phyloP scores from a whole-genome alignment of 768 basidiomycete genomes.

The Steccherinum ochraceum region DNA sequence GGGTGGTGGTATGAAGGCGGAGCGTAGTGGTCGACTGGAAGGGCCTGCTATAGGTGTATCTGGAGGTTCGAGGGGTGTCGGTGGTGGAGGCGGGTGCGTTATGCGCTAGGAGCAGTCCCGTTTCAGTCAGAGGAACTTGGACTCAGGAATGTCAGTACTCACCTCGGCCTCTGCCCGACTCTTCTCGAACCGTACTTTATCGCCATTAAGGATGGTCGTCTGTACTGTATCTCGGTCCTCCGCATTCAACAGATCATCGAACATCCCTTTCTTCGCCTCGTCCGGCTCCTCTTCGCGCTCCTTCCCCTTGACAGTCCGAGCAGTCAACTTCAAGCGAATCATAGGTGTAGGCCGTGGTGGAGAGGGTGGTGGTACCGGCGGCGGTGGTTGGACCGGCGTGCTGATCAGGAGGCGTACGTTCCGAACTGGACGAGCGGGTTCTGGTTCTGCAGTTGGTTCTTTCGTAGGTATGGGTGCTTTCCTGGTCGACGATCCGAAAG shows the following conservation, averaged over 20 bases:
- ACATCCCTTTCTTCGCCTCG: slow-evolving; percentile 56
- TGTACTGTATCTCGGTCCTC: slow-evolving; percentile 68
- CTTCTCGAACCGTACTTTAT: slow-evolving; percentile 68
- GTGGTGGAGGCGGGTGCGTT: slow-evolving; percentile 33
- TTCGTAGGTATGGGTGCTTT: slow-evolving; percentile 10
- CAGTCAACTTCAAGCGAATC: slow-evolving; percentile 50
- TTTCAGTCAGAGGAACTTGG: no score
- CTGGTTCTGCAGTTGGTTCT: slow-evolving; percentile 1
- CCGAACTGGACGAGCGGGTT: slow-evolving; percentile 22
- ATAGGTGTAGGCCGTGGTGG: slow-evolving; percentile 29
- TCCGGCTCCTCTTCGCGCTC: slow-evolving; percentile 51
- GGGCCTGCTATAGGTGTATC: slow-evolving; percentile 45
- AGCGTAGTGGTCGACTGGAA: slow-evolving; percentile 59
- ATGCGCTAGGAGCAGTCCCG: not conserved
- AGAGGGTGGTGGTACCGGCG: slow-evolving; percentile 18
- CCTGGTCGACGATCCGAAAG: not conserved
- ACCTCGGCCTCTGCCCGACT: slow-evolving; percentile 75
- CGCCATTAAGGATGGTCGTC: slow-evolving; percentile 53
- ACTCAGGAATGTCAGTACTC: slow-evolving; percentile 19
- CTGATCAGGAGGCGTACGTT: slow-evolving; percentile 41
- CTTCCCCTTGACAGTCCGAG: slow-evolving; percentile 57
- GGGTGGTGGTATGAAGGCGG: slow-evolving; percentile 35
- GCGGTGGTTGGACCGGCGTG: slow-evolving; percentile 30
- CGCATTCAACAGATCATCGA: slow-evolving; percentile 72
- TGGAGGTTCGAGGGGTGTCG: slow-evolving; percentile 23